These are phyloP conservation scores for Microbotryum intermedium DNA, from an alignment of 1,284 basidiomycete genomes.

Conservation along the genomic window DNA sequence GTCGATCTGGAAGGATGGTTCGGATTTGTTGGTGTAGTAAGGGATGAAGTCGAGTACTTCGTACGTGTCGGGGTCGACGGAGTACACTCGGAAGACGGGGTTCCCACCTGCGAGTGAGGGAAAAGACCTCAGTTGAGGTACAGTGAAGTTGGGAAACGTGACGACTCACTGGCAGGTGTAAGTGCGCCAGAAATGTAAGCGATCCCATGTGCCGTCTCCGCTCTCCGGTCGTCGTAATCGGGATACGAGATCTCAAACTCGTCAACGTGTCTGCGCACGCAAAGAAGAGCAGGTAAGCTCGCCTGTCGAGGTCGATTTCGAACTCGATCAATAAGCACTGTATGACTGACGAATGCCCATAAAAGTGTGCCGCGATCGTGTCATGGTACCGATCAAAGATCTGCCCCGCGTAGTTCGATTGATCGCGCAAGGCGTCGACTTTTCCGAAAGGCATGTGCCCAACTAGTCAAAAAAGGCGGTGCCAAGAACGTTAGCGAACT, in stretches of 20 bases:
- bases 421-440: conserved; percentile 42
- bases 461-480: conserved; percentile 14
- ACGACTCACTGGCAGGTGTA: conserved; percentile 49
- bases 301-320: neutral
- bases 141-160: too few relatives aligned
- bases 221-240: conserved; percentile 45
- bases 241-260: conserved; percentile 54
- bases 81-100: conserved; percentile 50
- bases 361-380: conserved; percentile 51
- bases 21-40: conserved; percentile 35
- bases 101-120: conserved; percentile 35
- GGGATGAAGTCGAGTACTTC: conserved; percentile 49
- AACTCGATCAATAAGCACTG: neutral
- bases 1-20: conserved; percentile 30
- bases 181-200: conserved; percentile 50
- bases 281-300: neutral
- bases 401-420: conserved; percentile 44
- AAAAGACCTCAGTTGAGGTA: neutral
- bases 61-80: conserved; percentile 50
- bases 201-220: conserved; percentile 48
- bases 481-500: neutral
- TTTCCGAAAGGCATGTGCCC: conserved; percentile 42
- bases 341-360: conserved; percentile 45
- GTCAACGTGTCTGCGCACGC: conserved; percentile 38
- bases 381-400: conserved; percentile 51